Conservation (phyloP, 441 rosid genomes). For the Jatropha multifida region DNA sequence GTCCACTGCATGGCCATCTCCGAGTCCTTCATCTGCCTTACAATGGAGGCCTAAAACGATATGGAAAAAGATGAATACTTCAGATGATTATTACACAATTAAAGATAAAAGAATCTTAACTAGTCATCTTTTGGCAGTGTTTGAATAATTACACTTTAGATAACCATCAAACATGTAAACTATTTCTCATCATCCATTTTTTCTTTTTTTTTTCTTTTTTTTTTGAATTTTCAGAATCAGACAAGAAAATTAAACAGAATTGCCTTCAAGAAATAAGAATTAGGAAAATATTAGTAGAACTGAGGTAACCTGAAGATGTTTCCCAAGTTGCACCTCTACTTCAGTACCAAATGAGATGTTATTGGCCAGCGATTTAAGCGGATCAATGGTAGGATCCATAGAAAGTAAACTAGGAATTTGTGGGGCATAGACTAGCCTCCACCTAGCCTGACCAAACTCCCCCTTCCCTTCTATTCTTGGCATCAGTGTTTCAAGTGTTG, state of each 20-base stretch:
- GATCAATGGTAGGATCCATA: constrained; percentile 89
- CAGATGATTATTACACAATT: background rate
- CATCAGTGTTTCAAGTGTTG: constrained; percentile 89
- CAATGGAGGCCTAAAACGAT: constrained; percentile 66
- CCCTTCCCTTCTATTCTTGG: constrained; percentile 97
- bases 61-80: background rate
- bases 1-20: constrained; percentile 99
- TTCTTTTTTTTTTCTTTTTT: background rate
- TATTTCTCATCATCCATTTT: background rate
- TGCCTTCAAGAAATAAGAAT: background rate
- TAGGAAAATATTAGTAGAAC: background rate
- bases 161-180: background rate
- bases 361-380: constrained; percentile 87
- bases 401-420: constrained; percentile 97
- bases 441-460: constrained; percentile 92
- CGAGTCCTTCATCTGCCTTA: constrained; percentile 94
- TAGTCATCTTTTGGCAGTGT: background rate
- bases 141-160: background rate
- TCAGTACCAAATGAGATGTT: constrained; percentile 89
- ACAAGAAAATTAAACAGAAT: background rate
- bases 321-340: constrained; percentile 96
- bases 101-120: background rate
- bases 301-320: constrained; percentile 78
- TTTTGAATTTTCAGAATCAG: background rate
- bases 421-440: constrained; percentile 98